Conservation (phyloP, 257 asterid genomes). For the Penstemon davidsonii region DNA sequence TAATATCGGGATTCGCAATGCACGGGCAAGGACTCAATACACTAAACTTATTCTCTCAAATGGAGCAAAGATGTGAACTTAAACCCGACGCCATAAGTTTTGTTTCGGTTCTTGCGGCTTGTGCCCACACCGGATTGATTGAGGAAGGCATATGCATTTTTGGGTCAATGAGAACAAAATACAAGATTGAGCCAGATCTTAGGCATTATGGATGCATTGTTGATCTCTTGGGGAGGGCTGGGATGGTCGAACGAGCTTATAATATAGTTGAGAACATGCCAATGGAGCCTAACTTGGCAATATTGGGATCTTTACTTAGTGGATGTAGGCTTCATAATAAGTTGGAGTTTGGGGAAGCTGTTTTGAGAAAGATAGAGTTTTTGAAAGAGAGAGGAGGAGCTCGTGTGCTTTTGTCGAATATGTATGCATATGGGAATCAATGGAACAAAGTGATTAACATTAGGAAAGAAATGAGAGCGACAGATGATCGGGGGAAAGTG, state of each 20-base stretch:
- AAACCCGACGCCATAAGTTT: slow-evolving; percentile 48
- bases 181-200: slow-evolving; percentile 43
- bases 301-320: slow-evolving; percentile 48
- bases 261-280: slow-evolving; percentile 42
- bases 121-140: slow-evolving; percentile 52
- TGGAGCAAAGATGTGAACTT: slow-evolving; percentile 32
- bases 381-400: slow-evolving; percentile 50
- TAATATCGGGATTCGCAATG: slow-evolving; percentile 58
- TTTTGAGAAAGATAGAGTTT: slow-evolving; percentile 40
- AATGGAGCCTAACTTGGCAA: slow-evolving; percentile 44
- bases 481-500: slow-evolving; percentile 34
- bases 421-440: slow-evolving; percentile 43
- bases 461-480: slow-evolving; percentile 47
- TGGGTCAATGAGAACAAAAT: slow-evolving; percentile 36
- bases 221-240: slow-evolving; percentile 55
- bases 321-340: slow-evolving; percentile 47
- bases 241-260: slow-evolving; percentile 48
- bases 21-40: slow-evolving; percentile 46
- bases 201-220: slow-evolving; percentile 57
- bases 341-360: slow-evolving; percentile 39
- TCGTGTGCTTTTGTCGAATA: slow-evolving; percentile 46
- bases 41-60: slow-evolving; percentile 31
- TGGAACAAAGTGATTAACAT: slow-evolving; percentile 44
- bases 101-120: slow-evolving; percentile 46
- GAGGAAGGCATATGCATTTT: slow-evolving; percentile 48